Base-by-base conservation (phyloP, 345 rosid species). In the Eucalyptus guilfoylei region DNA sequence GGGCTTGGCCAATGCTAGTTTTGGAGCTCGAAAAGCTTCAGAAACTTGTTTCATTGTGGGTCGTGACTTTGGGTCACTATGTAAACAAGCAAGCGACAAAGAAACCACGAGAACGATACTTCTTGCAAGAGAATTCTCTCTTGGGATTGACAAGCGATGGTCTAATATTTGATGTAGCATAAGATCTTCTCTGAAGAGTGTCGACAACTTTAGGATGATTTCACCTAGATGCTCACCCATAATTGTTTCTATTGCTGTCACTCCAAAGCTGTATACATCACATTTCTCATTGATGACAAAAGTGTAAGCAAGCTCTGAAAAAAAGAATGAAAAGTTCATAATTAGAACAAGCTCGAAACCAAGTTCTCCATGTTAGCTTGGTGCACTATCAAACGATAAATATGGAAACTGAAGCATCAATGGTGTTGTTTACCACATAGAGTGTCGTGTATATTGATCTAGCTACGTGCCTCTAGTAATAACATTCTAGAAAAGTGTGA, bases 201-300 rank as follows among this genome's bases (percentile, higher is more conserved):
- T 40, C 19, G 7, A 49, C 26, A 89, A 14, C 47, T 55, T 32
- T 13, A 32, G n/a, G 19, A 92, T 86, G 11, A 89, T 90, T 30
- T 91, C 90, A 1, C 88, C 87, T 5, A 90, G 89, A 87, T 91
- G 92, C 26, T 80, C 49, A 13, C 92, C 91, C 91, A 91, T 87
- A 4, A 91, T 28, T 21, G 81, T 62, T 80, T 92, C 93, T 40
- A 86, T 24, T 34, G 80, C 80, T 69, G 34, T 21, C 80, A 69
- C 80, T 14, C 80, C 80, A 17, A 69, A 34, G 4, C 44, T 69
- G 17, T 69, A 69, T 14, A 69, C 80, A 6, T 69, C 80, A 21
- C 13, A 17, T 34, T 49, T 47, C 40, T 69, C 44, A 69, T 69
- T 34, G 5, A 69, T 6, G 26, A 69, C 24, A 5, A 47, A 28